phyloP scores from a whole-genome alignment of 192 early-diverging fungal species.

The Backusella psychrophila region DNA sequence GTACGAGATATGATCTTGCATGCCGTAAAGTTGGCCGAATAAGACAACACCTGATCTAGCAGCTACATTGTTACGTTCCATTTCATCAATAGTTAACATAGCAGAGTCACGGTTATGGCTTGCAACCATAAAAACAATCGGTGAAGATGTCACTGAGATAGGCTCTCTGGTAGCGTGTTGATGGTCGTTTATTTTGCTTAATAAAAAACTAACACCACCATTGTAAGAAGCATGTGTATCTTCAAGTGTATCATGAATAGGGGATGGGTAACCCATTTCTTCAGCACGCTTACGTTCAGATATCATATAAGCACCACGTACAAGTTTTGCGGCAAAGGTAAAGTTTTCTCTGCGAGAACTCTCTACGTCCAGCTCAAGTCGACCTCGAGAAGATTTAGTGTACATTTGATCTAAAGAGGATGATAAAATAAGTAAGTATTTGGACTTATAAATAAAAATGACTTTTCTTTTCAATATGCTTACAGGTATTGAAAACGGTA shows the following conservation, averaged over 20 bases:
- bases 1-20: conserved; percentile 90
- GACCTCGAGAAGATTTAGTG: conserved; percentile 59
- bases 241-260: conserved; percentile 76
- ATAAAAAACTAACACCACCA: conserved; percentile 66
- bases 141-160: conserved; percentile 27
- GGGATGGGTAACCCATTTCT: conserved; percentile 66
- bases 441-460: not conserved
- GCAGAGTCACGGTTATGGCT: conserved; percentile 88
- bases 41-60: conserved; percentile 61
- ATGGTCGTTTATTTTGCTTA: conserved; percentile 55
- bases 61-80: conserved; percentile 59
- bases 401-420: conserved; percentile 80
- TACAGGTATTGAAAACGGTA: conserved; percentile 89
- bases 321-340: conserved; percentile 79
- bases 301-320: conserved; percentile 54
- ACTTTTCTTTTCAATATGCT: not conserved
- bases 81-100: conserved; percentile 51
- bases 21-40: conserved; percentile 94
- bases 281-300: conserved; percentile 63
- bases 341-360: conserved; percentile 69
- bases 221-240: conserved; percentile 87
- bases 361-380: conserved; percentile 66
- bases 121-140: conserved; percentile 81
- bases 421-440: conserved; percentile 8
- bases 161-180: conserved; percentile 21